phyloP scores from a whole-genome alignment of 2,329 filamentous ascomycete species.

The Hymenoscyphus linearis region DNA sequence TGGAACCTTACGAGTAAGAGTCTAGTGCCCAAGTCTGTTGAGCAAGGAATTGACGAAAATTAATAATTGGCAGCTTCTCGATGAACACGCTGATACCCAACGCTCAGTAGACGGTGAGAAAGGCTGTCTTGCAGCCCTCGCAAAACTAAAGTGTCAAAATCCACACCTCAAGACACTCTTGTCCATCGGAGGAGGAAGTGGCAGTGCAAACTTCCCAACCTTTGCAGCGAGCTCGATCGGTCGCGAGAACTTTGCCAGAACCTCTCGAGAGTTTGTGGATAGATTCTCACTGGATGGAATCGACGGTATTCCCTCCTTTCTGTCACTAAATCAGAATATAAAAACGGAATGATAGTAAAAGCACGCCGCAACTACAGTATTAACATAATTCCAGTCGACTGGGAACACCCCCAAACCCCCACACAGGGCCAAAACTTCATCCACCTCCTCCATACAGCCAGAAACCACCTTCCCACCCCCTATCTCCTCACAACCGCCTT shows the following conservation, averaged over 20 bases:
- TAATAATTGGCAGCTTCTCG: not conserved
- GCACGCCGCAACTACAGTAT: not conserved
- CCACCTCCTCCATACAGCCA: not conserved
- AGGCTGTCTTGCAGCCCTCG: not conserved
- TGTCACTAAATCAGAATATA: not conserved
- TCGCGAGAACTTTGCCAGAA: constrained; percentile 2
- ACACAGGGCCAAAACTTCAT: not conserved
- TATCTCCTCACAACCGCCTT: not conserved
- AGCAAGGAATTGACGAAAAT: not conserved
- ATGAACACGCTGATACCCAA: constrained; percentile 1
- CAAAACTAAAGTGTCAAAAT: not conserved
- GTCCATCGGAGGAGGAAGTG: constrained; percentile 3
- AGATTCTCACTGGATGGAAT: constrained; percentile 1
- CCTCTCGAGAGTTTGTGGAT: not conserved
- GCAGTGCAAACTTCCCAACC: not conserved
- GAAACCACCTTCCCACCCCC: not conserved
- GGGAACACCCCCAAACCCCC: constrained; percentile 1
- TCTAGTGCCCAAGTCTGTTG: not conserved
- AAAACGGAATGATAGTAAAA: not conserved
- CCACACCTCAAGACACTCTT: not conserved
- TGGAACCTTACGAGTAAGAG: not conserved
- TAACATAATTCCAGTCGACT: not conserved
- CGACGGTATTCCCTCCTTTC: not conserved
- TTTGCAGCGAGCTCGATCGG: not conserved
- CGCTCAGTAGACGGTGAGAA: not conserved